phyloP scores from a whole-genome alignment of 139 green algal genomes.

The Limnomonas spitsbergensis region DNA sequence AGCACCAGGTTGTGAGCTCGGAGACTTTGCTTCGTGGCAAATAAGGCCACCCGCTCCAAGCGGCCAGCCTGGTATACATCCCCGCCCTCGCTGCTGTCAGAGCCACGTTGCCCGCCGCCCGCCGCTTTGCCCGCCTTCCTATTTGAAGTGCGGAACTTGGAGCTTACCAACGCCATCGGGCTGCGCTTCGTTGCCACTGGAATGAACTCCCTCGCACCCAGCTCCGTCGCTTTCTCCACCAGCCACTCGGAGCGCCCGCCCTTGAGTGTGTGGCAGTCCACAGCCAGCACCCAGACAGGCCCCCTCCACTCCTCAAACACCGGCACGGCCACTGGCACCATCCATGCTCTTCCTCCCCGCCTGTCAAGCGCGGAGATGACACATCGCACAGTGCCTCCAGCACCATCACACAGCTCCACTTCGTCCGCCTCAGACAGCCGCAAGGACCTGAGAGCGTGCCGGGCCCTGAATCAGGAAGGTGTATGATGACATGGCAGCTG shows the following conservation, averaged over 20 bases:
- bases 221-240: conserved; percentile 85
- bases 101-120: too few relatives aligned
- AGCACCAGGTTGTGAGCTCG: conserved; percentile 28
- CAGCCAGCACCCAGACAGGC: conserved; percentile 51
- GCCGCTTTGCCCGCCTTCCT: too few relatives aligned
- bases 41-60: conserved; percentile 72
- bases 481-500: too few relatives aligned
- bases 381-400: too few relatives aligned
- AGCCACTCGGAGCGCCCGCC: conserved; percentile 83
- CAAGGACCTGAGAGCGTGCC: too few relatives aligned
- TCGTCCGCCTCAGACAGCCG: too few relatives aligned
- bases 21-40: conserved; percentile 85
- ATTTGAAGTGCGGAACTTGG: too few relatives aligned
- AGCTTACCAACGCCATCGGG: too few relatives aligned
- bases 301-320: conserved; percentile 36
- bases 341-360: too few relatives aligned
- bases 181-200: background rate
- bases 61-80: conserved; percentile 28
- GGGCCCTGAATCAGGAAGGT: too few relatives aligned
- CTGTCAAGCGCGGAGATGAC: too few relatives aligned
- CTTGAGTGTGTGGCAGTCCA: conserved; percentile 74
- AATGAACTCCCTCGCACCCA: conserved; percentile 56
- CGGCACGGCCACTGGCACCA: conserved; percentile 22
- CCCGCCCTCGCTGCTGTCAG: background rate
- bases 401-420: too few relatives aligned